A percentile compares a stretch with the other conserved stretches of the same genome.
phyloP scores from a whole-genome alignment of 371 early-diverging fungal genomes.

The Smittium mucronatum region DNA sequence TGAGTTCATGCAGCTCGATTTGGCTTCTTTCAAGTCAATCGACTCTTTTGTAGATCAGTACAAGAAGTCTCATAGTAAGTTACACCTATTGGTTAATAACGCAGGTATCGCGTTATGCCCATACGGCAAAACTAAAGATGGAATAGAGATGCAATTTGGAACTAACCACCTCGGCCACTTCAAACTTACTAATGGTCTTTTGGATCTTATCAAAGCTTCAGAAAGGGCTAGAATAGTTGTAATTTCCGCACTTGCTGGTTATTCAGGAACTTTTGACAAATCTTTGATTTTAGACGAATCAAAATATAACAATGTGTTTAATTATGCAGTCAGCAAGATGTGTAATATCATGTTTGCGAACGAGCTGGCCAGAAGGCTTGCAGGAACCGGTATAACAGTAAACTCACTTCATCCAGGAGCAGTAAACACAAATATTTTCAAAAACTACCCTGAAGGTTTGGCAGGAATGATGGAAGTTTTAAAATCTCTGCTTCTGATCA shows the following conservation, averaged over 20 bases:
- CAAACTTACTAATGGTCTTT: slow-evolving; percentile 9
- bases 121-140: slow-evolving; percentile 12
- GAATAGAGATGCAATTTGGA: slow-evolving; percentile 17
- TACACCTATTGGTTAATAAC: slow-evolving; percentile 14
- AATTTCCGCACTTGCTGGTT: slow-evolving; percentile 1
- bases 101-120: slow-evolving; percentile 9
- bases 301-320: neutral
- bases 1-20: slow-evolving; percentile 17
- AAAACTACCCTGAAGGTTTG: slow-evolving; percentile 15
- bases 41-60: slow-evolving; percentile 12
- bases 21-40: slow-evolving; percentile 12
- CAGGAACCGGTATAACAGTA: slow-evolving; percentile 33
- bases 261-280: slow-evolving; percentile 23
- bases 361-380: slow-evolving; percentile 20
- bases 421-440: slow-evolving; percentile 36
- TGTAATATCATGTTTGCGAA: slow-evolving; percentile 12
- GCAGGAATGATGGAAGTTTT: neutral
- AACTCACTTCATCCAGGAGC: slow-evolving; percentile 51
- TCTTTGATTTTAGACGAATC: neutral
- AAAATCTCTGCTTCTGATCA: slow-evolving; percentile 13
- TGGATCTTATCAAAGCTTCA: neutral
- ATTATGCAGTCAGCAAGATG: slow-evolving; percentile 10
- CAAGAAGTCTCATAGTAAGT: neutral
- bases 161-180: slow-evolving; percentile 21
- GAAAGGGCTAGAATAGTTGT: slow-evolving; percentile 2